These are phyloP conservation scores for Candida sakaeoensis DNA, from an alignment of 805 yeast genomes.

Conservation along the genomic window DNA sequence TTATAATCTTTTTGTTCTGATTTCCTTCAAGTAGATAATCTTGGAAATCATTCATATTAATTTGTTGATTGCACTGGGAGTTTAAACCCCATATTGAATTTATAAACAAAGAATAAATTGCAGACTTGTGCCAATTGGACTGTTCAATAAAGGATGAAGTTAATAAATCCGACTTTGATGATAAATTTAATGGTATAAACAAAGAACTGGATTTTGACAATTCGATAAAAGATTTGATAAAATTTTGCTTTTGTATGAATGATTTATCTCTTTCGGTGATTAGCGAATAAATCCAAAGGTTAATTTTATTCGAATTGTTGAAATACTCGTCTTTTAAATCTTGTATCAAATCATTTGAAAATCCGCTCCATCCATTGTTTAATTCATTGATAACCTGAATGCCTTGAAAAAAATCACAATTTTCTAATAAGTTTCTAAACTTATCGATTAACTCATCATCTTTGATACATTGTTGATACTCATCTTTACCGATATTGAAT, in stretches of 20 bases:
- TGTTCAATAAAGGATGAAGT: conserved; percentile 7
- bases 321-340: conserved; percentile 67
- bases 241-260: conserved; percentile 22
- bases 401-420: conserved; percentile 72
- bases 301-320: conserved; percentile 31
- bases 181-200: conserved; percentile 49
- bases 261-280: conserved; percentile 9
- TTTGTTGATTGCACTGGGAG: conserved; percentile 29
- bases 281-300: conserved; percentile 34
- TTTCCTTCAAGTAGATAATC: conserved; percentile 41
- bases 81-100: conserved; percentile 37
- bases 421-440: conserved; percentile 64
- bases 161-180: conserved; percentile 9
- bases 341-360: conserved; percentile 48
- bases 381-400: conserved; percentile 65
- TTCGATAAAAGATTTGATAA: conserved; percentile 45
- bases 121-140: conserved; percentile 21
- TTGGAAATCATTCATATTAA: conserved; percentile 43
- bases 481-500: conserved; percentile 57
- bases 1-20: conserved; percentile 45
- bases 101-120: conserved; percentile 18
- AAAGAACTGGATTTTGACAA: conserved; percentile 49
- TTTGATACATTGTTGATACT: conserved; percentile 35
- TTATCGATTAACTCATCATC: conserved; percentile 42
- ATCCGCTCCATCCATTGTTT: conserved; percentile 85